Evolutionary conservation across 176 grass and related monocot species (phyloP), one percentile per base, ranked within the genome.

Genomic region (Tillandsia fasciculata): DNA sequence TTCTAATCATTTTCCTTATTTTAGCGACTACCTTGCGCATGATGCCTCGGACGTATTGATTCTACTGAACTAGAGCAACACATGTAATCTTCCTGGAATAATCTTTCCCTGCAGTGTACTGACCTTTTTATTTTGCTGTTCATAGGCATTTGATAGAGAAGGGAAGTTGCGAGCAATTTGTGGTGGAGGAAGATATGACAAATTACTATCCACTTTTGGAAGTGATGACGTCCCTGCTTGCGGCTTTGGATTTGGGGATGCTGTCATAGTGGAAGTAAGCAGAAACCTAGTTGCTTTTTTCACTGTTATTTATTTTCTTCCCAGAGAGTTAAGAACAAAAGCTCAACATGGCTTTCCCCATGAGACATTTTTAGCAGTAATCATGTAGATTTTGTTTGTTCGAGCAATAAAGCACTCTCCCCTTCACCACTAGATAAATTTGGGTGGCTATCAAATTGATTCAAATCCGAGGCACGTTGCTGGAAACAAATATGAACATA

Each of bases 161-260:
- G 91, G 91, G 54, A 82, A 95, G 68, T 74, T 95, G 4, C 79
- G 87, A 56, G 91, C 87, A 52, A 85, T 95, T 86, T 95, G 91
- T 66, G 91, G 91, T 52, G 91, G 87, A 63, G 91, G 87, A 73
- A 89, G 87, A 72, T 96, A 96, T 14, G 91, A 96, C 53, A 86
- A 48, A 22, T 49, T 96, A 70, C 86, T 95, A 33, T 95, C 91
- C 51, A 96, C 91, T 82, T 97, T 97, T 87, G 94, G 94, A 64
- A 90, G 84, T 81, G 89, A 92, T 57, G 86, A 97, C 65, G 77
- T 92, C 65, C 86, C 84, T 47, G 89, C 94, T 64, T 97, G 94
- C 71, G 94, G 89, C 23, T 97, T 97, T 75, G 94, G 89, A 78
- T 97, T 97, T 81, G 94, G 94, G 59, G 89, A 93, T 79, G 86